Percentiles rank a stretch among this genome's conserved stretches.
Evolutionary conservation across 192 early-diverging fungal species (phyloP).

Genomic region (Linnemannia exigua): DNA sequence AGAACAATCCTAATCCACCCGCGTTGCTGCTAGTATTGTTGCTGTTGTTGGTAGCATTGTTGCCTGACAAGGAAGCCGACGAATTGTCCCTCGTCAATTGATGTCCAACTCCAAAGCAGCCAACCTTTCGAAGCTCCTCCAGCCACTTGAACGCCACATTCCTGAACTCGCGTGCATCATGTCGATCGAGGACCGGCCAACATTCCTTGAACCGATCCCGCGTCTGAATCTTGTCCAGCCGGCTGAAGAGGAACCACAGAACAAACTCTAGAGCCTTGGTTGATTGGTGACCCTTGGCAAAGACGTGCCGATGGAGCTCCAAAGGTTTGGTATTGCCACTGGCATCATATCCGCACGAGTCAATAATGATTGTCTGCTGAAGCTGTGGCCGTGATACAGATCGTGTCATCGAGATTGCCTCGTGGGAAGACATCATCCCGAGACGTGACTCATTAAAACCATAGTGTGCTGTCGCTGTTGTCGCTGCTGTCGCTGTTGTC

Average conservation of each 20-base stretch:
- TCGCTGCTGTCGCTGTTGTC: neutral
- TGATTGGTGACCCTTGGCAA: conserved; percentile 69
- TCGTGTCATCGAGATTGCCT: neutral
- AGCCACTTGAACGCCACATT: conserved; percentile 70
- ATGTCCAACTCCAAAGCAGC: conserved; percentile 40
- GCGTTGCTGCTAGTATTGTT: neutral
- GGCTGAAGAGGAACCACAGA: conserved; percentile 66
- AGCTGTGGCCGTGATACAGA: conserved; percentile 3
- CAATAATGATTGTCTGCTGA: conserved; percentile 20
- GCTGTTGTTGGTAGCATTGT: neutral
- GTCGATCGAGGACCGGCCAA: conserved; percentile 69
- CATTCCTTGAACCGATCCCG: conserved; percentile 64
- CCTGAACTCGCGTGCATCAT: conserved; percentile 70
- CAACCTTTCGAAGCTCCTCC: conserved; percentile 67
- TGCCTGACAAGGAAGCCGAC: neutral
- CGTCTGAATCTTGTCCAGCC: conserved; percentile 50
- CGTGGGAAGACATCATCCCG: neutral
- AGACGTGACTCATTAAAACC: neutral
- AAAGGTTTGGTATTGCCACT: conserved; percentile 27
- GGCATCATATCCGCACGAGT: conserved; percentile 11
- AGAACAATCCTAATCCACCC: conserved; percentile 23
- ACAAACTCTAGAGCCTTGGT: conserved; percentile 69
- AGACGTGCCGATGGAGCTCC: conserved; percentile 62
- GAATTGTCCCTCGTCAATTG: neutral
- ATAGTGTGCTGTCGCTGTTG: neutral